These are phyloP conservation scores for Saturnispora bothae DNA, from an alignment of 805 yeast species.

Conservation along the genomic window DNA sequence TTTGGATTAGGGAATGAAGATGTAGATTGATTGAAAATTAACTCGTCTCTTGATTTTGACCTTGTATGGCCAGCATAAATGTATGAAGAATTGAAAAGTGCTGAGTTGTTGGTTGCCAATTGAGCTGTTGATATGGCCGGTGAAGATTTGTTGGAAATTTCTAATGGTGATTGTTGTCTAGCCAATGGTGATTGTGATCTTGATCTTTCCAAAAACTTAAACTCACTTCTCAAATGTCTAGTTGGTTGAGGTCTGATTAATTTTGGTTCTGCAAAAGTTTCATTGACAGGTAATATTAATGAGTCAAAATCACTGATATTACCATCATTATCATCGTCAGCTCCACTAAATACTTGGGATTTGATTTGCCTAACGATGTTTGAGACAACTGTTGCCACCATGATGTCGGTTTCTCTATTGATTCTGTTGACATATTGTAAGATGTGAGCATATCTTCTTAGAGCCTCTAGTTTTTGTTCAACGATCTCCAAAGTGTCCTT, in stretches of 20 bases:
- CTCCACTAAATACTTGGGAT: slow-evolving; percentile 20
- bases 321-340: not conserved
- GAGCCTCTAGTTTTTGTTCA: slow-evolving; percentile 55
- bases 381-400: slow-evolving; percentile 52
- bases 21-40: not conserved
- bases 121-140: slow-evolving; percentile 7
- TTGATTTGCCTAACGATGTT: slow-evolving; percentile 50
- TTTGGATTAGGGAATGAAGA: not conserved
- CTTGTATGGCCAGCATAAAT: not conserved
- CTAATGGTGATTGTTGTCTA: slow-evolving; percentile 4
- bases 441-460: slow-evolving; percentile 62
- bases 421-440: slow-evolving; percentile 66
- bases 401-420: slow-evolving; percentile 64
- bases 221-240: not conserved
- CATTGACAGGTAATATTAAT: not conserved
- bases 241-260: not conserved
- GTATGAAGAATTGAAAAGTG: slow-evolving; percentile 3
- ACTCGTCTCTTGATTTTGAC: slow-evolving; percentile 3
- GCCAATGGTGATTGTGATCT: slow-evolving; percentile 13
- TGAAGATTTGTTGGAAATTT: not conserved
- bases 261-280: not conserved
- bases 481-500: slow-evolving; percentile 58
- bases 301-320: not conserved
- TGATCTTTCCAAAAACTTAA: slow-evolving; percentile 10
- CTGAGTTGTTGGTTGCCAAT: not conserved